These are phyloP conservation scores for Nannizziopsis arthrosporioides DNA, from an alignment of 2,329 filamentous ascomycete genomes.

Conservation along the genomic window DNA sequence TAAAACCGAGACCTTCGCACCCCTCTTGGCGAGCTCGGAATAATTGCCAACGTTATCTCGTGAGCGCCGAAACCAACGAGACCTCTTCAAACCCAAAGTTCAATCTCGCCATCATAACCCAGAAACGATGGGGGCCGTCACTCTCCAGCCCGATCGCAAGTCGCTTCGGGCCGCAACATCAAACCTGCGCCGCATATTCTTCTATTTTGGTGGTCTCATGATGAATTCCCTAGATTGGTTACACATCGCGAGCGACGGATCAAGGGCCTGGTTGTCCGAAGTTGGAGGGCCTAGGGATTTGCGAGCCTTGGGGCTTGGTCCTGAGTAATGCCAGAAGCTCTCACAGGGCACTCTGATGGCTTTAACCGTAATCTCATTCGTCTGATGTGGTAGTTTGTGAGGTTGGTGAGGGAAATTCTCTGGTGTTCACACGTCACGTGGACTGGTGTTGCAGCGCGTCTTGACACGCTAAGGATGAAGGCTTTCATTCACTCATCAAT, in stretches of 20 bases:
- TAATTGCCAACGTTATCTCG: slow-evolving; percentile 13
- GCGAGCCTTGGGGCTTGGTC: no score
- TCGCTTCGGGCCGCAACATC: no score
- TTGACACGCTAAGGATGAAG: slow-evolving; percentile 9
- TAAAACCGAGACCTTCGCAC: slow-evolving; percentile 3
- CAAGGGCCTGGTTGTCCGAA: no score
- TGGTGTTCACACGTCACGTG: slow-evolving; percentile 21
- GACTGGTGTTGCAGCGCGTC: slow-evolving; percentile 23
- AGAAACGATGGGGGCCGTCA: no score
- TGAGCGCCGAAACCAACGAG: slow-evolving; percentile 8
- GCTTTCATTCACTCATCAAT: neutral
- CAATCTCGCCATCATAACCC: neutral
- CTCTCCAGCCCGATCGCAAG: no score
- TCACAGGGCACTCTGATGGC: neutral
- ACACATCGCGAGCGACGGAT: no score
- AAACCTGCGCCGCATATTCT: no score
- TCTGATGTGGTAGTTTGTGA: neutral
- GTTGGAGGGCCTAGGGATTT: no score
- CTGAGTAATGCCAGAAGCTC: no score
- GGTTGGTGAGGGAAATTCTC: neutral
- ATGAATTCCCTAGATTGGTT: no score
- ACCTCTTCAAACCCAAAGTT: neutral
- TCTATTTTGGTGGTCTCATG: no score
- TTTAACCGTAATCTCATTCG: neutral
- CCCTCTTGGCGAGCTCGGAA: slow-evolving; percentile 14